Conservation (phyloP, 1,139 yeast genomes). For the Debaryomyces sp. region DNA sequence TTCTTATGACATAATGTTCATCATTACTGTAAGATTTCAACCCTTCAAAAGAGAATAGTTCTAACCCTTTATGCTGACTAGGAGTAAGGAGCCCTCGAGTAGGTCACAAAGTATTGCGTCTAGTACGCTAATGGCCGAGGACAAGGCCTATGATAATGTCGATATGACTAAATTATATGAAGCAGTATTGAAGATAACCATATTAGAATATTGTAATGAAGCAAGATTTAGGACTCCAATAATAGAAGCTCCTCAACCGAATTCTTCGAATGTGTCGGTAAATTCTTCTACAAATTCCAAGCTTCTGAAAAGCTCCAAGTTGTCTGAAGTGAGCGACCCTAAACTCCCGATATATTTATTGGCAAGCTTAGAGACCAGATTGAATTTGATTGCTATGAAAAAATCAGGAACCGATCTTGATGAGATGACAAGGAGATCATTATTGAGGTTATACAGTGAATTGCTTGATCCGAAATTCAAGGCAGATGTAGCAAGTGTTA, state of each 20-base stretch:
- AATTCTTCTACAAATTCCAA: constrained; percentile 2
- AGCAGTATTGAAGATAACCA: constrained; percentile 47
- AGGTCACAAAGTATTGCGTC: constrained; percentile 29
- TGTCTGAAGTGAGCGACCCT: constrained; percentile 16
- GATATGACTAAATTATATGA: constrained; percentile 38
- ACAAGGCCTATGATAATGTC: constrained; percentile 26
- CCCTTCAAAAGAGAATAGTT: neutral
- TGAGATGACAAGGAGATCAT: constrained; percentile 43
- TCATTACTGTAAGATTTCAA: neutral
- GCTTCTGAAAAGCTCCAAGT: neutral
- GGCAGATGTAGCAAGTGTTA: constrained; percentile 40
- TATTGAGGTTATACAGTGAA: constrained; percentile 65
- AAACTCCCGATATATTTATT: constrained; percentile 52
- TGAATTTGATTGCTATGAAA: constrained; percentile 59
- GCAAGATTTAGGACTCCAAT: constrained; percentile 56
- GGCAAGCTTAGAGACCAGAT: constrained; percentile 47
- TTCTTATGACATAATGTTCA: neutral
- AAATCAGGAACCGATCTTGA: constrained; percentile 40
- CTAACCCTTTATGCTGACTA: constrained; percentile 13
- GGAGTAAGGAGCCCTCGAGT: constrained; percentile 12
- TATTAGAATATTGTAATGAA: constrained; percentile 61
- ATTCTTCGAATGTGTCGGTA: constrained; percentile 13
- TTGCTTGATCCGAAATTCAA: constrained; percentile 53
- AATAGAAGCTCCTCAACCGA: constrained; percentile 1
- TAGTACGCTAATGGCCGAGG: constrained; percentile 23